Conservation (phyloP, 495 filamentous ascomycete species). For the Aspergillus cristatus region DNA sequence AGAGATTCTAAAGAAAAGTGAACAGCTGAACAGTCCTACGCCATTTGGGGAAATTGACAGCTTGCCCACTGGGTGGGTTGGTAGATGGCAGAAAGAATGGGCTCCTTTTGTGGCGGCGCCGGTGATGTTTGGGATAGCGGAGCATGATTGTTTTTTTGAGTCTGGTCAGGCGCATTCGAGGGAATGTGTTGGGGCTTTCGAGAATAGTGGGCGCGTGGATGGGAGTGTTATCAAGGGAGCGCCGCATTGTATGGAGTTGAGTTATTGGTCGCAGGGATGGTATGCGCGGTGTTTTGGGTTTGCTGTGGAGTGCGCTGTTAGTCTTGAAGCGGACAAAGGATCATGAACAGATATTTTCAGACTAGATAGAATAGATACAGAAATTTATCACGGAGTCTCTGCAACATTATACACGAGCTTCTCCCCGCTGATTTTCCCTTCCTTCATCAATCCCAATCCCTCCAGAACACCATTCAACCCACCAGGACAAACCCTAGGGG, state of each 20-base stretch:
- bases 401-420: slow-evolving; percentile 41
- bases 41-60: slow-evolving; percentile 10
- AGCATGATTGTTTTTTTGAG: slow-evolving; percentile 12
- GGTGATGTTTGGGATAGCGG: slow-evolving; percentile 13
- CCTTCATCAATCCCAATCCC: slow-evolving; percentile 38
- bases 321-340: no score
- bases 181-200: slow-evolving; percentile 16
- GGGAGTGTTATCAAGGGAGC: slow-evolving; percentile 12
- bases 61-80: slow-evolving; percentile 8
- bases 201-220: slow-evolving; percentile 17
- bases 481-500: slow-evolving; percentile 23
- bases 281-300: slow-evolving; percentile 27
- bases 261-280: slow-evolving; percentile 23
- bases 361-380: no score
- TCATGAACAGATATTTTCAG: no score
- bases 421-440: slow-evolving; percentile 39
- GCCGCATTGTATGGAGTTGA: slow-evolving; percentile 27
- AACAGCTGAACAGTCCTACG: slow-evolving; percentile 8
- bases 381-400: no score
- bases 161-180: slow-evolving; percentile 1
- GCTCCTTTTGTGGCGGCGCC: slow-evolving; percentile 7
- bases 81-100: slow-evolving; percentile 9
- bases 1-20: slow-evolving; percentile 7
- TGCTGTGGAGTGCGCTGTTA: slow-evolving; percentile 13
- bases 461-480: slow-evolving; percentile 39